These are phyloP conservation scores for Backusella mclennaniae DNA, from an alignment of 192 early-diverging fungal genomes.

Conservation along the genomic window DNA sequence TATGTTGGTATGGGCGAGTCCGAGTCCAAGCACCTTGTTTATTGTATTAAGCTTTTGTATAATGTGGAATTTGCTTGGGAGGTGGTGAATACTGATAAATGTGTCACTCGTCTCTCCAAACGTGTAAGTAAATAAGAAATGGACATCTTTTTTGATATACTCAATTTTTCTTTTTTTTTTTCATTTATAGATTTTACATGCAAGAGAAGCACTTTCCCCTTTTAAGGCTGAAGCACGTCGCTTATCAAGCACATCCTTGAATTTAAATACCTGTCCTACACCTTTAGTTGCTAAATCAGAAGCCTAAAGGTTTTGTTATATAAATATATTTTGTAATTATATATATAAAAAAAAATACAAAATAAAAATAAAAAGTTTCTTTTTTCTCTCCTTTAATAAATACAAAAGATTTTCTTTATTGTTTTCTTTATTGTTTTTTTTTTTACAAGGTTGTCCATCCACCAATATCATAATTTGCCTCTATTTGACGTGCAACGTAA, in stretches of 20 bases:
- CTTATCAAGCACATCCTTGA: neutral
- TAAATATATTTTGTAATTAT: conserved; percentile 1
- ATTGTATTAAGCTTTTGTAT: conserved; percentile 79
- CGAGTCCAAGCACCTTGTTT: conserved; percentile 71
- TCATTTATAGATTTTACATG: conserved; percentile 20
- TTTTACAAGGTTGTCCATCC: conserved; percentile 78
- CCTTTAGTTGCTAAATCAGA: conserved; percentile 4
- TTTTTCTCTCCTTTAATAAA: neutral
- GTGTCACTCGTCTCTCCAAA: conserved; percentile 47
- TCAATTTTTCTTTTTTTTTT: neutral
- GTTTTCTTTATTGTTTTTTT: conserved; percentile 7
- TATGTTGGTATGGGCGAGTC: conserved; percentile 57
- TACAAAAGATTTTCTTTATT: neutral
- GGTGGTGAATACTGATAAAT: conserved; percentile 54
- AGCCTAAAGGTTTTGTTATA: neutral
- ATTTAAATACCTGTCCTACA: neutral
- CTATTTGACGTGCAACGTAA: conserved; percentile 68
- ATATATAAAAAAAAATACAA: neutral
- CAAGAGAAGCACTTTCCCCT: conserved; percentile 23
- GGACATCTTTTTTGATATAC: neutral
- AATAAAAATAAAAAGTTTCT: neutral
- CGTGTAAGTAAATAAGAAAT: conserved; percentile 40
- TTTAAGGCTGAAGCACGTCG: conserved; percentile 14
- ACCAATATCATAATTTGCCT: conserved; percentile 73
- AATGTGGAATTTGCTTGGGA: conserved; percentile 89